These are phyloP conservation scores for Monosporozyma yasuniensis DNA, from an alignment of 805 yeast species.

Conservation along the genomic window DNA sequence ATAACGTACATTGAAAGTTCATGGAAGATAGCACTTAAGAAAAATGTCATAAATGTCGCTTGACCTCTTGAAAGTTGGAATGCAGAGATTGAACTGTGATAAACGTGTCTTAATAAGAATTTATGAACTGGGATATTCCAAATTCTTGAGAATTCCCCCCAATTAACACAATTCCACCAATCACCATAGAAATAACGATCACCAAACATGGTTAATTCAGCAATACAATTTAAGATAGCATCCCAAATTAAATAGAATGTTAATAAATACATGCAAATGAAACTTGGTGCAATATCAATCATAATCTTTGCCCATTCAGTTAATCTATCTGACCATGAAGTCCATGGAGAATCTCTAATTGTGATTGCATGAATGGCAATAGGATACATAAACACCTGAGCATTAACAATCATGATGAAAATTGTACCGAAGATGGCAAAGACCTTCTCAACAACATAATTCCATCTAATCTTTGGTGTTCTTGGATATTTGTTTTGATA, in stretches of 20 bases:
- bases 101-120: constrained; percentile 85
- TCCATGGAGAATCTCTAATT: constrained; percentile 33
- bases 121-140: constrained; percentile 95
- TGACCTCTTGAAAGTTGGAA: constrained; percentile 51
- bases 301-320: constrained; percentile 34
- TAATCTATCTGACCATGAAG: constrained; percentile 16
- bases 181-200: constrained; percentile 91
- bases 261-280: constrained; percentile 63
- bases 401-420: constrained; percentile 69
- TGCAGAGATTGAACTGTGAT: constrained; percentile 79
- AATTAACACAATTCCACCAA: constrained; percentile 95
- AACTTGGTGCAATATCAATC: constrained; percentile 70
- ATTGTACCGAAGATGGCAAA: constrained; percentile 84
- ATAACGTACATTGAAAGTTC: constrained; percentile 89
- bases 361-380: constrained; percentile 50
- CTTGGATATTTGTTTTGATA: constrained; percentile 79
- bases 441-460: constrained; percentile 57
- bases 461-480: constrained; percentile 57
- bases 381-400: constrained; percentile 72
- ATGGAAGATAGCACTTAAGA: constrained; percentile 75
- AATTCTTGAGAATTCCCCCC: constrained; percentile 87
- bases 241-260: constrained; percentile 93
- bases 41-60: constrained; percentile 72
- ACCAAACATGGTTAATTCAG: constrained; percentile 81
- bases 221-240: constrained; percentile 79